Evolutionary conservation across 2,329 filamentous ascomycete species (phyloP).

Genomic region (Acarospora socialis): DNA sequence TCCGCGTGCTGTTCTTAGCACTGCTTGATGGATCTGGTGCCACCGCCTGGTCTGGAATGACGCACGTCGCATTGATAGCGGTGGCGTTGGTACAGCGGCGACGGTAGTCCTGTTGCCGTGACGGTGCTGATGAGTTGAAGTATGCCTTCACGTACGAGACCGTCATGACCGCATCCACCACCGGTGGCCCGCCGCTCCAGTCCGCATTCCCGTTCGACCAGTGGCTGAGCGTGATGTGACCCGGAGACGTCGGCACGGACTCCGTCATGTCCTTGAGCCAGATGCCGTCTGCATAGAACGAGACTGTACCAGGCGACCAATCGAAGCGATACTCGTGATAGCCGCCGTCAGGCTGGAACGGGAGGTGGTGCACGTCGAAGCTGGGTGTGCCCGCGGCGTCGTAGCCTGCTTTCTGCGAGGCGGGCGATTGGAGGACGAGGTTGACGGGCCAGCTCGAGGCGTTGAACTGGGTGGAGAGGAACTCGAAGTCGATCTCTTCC

Average conservation of each 20-base stretch:
- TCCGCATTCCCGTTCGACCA: constrained; percentile 60
- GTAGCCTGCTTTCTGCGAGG: constrained; percentile 44
- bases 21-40: constrained; percentile 18
- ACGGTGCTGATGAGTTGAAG: constrained; percentile 52
- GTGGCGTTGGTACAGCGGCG: constrained; percentile 29
- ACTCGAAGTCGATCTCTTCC: constrained; percentile 70
- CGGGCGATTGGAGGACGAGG: constrained; percentile 57
- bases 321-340: constrained; percentile 75
- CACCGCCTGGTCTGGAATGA: constrained; percentile 34
- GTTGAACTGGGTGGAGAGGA: constrained; percentile 51
- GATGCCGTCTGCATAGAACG: constrained; percentile 54
- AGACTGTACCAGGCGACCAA: constrained; percentile 47
- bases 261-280: constrained; percentile 42
- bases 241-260: constrained; percentile 44
- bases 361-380: constrained; percentile 43
- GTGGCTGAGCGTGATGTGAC: constrained; percentile 57
- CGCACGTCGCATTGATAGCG: constrained; percentile 31
- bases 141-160: constrained; percentile 63
- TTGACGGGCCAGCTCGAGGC: constrained; percentile 48
- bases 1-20: constrained; percentile 19
- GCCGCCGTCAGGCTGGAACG: constrained; percentile 48
- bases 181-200: constrained; percentile 61
- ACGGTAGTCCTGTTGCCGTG: constrained; percentile 26
- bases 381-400: constrained; percentile 46
- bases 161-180: constrained; percentile 44